Evolutionary conservation across 345 rosid genomes (phyloP).

Genomic region (Pistacia vera): DNA sequence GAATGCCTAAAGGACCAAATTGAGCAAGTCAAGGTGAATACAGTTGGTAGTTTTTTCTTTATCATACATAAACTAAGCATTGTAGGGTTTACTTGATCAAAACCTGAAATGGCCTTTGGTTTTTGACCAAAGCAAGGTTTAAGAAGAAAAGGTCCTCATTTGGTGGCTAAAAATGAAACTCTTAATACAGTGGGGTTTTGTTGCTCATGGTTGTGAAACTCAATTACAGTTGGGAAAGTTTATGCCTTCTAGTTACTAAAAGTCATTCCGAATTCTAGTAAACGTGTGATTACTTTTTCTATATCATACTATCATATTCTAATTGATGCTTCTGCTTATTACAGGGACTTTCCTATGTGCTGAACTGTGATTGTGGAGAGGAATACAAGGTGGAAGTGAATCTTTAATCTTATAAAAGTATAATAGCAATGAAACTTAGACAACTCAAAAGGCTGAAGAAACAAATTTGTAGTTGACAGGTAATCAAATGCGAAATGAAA

Average conservation of each 20-base stretch:
- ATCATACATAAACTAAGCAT: not conserved
- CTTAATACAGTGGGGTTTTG: no score
- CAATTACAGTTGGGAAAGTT: not conserved
- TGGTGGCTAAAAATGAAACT: not conserved
- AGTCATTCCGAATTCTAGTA: slow-evolving; percentile 5
- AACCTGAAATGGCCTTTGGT: not conserved
- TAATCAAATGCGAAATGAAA: not conserved
- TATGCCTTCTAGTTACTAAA: not conserved
- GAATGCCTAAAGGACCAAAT: slow-evolving; percentile 53
- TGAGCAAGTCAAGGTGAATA: slow-evolving; percentile 57
- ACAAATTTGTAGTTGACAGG: not conserved
- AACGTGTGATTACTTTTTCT: not conserved
- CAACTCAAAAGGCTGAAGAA: not conserved
- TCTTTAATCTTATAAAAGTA: slow-evolving; percentile 15
- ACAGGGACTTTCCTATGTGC: slow-evolving; percentile 58
- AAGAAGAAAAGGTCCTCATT: not conserved
- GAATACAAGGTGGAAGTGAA: slow-evolving; percentile 48
- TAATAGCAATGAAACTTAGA: slow-evolving; percentile 2
- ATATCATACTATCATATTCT: not conserved
- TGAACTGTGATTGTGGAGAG: slow-evolving; percentile 60
- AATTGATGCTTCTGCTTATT: slow-evolving; percentile 20
- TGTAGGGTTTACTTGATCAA: not conserved
- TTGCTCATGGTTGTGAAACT: not conserved
- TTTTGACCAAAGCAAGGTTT: slow-evolving; percentile 7
- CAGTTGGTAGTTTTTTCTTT: not conserved